phyloP scores from a whole-genome alignment of 345 rosid species.

The Microcos paniculata region DNA sequence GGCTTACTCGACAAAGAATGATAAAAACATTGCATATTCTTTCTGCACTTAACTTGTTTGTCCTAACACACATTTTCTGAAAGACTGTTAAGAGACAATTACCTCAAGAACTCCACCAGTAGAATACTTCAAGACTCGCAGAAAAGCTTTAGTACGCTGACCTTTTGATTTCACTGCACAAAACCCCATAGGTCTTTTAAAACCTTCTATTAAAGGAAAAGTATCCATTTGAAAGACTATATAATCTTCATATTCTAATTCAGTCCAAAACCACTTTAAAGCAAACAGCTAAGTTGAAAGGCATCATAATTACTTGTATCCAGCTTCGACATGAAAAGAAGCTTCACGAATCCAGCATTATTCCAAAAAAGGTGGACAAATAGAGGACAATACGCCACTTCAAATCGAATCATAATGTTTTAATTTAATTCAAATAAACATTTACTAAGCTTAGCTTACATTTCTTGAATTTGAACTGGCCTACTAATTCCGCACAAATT shows the following conservation, averaged over 20 bases:
- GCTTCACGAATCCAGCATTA: slow-evolving; percentile 5
- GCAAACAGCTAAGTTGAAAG: not conserved
- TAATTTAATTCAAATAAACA: not conserved
- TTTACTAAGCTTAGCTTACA: not conserved
- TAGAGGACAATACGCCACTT: not conserved
- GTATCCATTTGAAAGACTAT: not conserved
- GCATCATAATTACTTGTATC: not conserved
- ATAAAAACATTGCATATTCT: not conserved
- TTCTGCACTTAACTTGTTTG: not conserved
- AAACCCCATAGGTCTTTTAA: not conserved
- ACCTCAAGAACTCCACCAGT: slow-evolving; percentile 99
- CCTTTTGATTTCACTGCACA: slow-evolving; percentile 74
- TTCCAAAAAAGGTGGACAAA: not conserved
- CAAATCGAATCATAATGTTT: slow-evolving; percentile 2
- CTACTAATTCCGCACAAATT: slow-evolving; percentile 1
- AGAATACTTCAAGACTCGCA: slow-evolving; percentile 91
- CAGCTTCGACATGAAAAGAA: not conserved
- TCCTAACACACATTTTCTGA: not conserved
- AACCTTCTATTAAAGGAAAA: not conserved
- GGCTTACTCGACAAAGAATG: not conserved
- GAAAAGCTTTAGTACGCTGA: slow-evolving; percentile 74
- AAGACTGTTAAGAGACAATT: slow-evolving; percentile 19
- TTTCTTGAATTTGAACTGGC: slow-evolving; percentile 4
- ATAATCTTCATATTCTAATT: not conserved
- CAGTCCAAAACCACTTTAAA: not conserved